Conservation (phyloP, 2,329 filamentous ascomycete genomes). For the Pseudogymnoascus sp. region DNA sequence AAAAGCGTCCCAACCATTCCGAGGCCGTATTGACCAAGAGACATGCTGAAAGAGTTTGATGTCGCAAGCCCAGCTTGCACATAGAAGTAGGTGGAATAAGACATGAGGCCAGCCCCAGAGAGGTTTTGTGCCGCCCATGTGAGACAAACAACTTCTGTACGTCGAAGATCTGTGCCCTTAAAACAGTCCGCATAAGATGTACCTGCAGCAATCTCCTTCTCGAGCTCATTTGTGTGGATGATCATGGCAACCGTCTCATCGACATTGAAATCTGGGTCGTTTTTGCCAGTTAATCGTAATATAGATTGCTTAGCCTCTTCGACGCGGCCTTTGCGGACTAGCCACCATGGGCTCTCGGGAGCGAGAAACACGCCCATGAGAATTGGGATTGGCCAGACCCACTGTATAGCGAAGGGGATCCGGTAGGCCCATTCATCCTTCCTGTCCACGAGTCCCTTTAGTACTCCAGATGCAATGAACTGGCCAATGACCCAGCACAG, state of each 20-base stretch:
- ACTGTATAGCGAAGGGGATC: constrained; percentile 41
- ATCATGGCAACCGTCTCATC: constrained; percentile 42
- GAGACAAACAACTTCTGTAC: constrained; percentile 48
- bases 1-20: constrained; percentile 45
- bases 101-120: constrained; percentile 27
- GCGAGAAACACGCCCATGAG: constrained; percentile 38
- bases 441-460: constrained; percentile 36
- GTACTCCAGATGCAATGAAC: constrained; percentile 42
- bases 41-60: constrained; percentile 47
- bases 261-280: constrained; percentile 20
- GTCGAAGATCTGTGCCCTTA: constrained; percentile 41
- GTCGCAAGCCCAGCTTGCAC: constrained; percentile 42
- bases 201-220: constrained; percentile 38
- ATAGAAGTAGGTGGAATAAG: constrained; percentile 6
- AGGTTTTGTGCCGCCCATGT: constrained; percentile 57
- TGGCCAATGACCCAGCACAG: constrained; percentile 49
- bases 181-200: constrained; percentile 46
- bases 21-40: constrained; percentile 41
- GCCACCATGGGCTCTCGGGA: constrained; percentile 44
- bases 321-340: constrained; percentile 38
- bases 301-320: constrained; percentile 36
- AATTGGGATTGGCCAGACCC: constrained; percentile 43
- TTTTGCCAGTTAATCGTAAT: constrained; percentile 31
- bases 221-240: constrained; percentile 48
- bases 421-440: constrained; percentile 41